phyloP scores from a whole-genome alignment of 139 green algal species.

The Diplosphaera chodatii region DNA sequence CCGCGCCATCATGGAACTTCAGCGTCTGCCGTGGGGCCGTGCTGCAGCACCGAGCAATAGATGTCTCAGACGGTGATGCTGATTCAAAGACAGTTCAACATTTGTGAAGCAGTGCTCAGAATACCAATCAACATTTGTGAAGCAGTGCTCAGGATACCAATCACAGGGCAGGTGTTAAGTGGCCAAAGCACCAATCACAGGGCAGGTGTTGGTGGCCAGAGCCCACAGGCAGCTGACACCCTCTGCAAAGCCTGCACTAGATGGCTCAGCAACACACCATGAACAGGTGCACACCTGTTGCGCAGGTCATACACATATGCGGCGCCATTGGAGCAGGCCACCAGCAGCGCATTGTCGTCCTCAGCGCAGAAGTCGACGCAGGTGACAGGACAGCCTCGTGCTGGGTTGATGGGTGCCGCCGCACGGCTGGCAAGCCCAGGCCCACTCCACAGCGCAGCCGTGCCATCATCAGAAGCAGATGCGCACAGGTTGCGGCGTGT shows the following conservation, averaged over 20 bases:
- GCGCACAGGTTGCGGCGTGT: slow-evolving; percentile 45
- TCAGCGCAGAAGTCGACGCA: slow-evolving; percentile 63
- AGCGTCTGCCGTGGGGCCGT: slow-evolving; percentile 13
- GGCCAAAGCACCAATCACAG: no score
- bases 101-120: background rate
- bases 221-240: no score
- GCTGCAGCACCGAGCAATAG: background rate
- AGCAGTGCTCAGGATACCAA: no score
- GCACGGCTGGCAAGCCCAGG: slow-evolving; percentile 18
- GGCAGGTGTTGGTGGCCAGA: no score
- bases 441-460: slow-evolving; percentile 69
- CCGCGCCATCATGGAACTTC: slow-evolving; percentile 43
- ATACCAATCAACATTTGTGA: no score
- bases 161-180: no score
- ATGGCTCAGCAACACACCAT: no score
- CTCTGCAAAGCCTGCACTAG: no score
- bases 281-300: slow-evolving; percentile 13
- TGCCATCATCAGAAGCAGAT: slow-evolving; percentile 75
- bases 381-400: slow-evolving; percentile 42
- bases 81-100: background rate
- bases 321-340: slow-evolving; percentile 59
- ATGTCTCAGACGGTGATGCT: background rate
- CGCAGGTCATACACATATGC: slow-evolving; percentile 78
- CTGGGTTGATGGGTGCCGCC: slow-evolving; percentile 28
- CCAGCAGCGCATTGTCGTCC: slow-evolving; percentile 60